These are phyloP conservation scores for Myriosclerotinia scirpicola DNA, from an alignment of 2,329 filamentous ascomycete species.

Conservation along the genomic window DNA sequence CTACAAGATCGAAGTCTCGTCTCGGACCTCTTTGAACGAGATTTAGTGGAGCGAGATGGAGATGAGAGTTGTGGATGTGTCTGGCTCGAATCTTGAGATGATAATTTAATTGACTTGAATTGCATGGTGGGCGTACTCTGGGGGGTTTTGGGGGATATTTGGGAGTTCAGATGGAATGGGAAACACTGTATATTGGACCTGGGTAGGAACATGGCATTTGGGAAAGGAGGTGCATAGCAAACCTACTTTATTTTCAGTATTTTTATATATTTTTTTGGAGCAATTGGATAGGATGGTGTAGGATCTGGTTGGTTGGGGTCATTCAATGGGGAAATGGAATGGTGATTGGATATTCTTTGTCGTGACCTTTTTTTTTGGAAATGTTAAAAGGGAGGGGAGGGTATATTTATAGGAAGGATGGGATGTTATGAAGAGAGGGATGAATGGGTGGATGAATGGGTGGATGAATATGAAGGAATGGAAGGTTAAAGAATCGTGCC, in stretches of 20 bases:
- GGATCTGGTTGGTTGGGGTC: not conserved
- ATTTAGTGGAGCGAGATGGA: slow-evolving; percentile 9
- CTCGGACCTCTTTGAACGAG: slow-evolving; percentile 3
- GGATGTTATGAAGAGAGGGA: not conserved
- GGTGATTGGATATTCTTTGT: not conserved
- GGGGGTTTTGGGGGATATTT: not conserved
- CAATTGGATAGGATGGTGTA: not conserved
- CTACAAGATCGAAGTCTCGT: slow-evolving; percentile 22
- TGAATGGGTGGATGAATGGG: not conserved
- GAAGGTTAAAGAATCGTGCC: not conserved
- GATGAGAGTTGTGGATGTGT: slow-evolving; percentile 25
- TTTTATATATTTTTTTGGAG: not conserved
- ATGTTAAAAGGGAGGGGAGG: not conserved
- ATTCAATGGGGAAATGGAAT: not conserved
- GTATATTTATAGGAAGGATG: not conserved
- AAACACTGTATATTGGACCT: slow-evolving; percentile 1
- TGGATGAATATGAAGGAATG: not conserved
- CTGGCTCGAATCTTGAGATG: slow-evolving; percentile 24
- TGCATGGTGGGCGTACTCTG: slow-evolving; percentile 5
- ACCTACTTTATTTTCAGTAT: not conserved
- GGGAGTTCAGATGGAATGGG: not conserved
- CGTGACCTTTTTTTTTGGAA: not conserved
- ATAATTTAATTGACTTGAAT: not conserved
- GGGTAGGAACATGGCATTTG: slow-evolving; percentile 4
- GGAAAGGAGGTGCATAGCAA: slow-evolving; percentile 17